A percentile compares a stretch with the other conserved stretches of the same genome.
phyloP scores from a whole-genome alignment of 768 basidiomycete genomes.

The Daedaleopsis sinensis region DNA sequence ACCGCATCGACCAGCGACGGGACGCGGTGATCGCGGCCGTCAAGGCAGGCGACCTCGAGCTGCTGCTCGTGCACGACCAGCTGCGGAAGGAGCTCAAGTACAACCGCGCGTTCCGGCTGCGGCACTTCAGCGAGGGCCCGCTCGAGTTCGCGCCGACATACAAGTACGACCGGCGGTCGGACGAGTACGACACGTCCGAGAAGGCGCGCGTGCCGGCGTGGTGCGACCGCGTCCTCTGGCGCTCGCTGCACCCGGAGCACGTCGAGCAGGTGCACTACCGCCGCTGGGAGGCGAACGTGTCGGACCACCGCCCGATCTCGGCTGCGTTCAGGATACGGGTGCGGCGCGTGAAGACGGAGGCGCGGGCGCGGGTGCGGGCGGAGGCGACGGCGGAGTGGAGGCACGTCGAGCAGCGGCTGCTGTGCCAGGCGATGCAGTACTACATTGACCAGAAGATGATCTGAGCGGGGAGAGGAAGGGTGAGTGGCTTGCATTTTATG shows the following conservation, averaged over 20 bases:
- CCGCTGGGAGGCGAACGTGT: slow-evolving; percentile 85
- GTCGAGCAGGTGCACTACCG: slow-evolving; percentile 72
- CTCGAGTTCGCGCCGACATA: slow-evolving; percentile 90
- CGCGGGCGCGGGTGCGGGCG: slow-evolving; percentile 56
- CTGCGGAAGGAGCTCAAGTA: slow-evolving; percentile 85
- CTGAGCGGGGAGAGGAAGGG: slow-evolving; percentile 3
- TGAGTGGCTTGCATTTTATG: too few relatives aligned
- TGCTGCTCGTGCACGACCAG: slow-evolving; percentile 80
- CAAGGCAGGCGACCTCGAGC: slow-evolving; percentile 62
- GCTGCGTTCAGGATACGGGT: slow-evolving; percentile 75
- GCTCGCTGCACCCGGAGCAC: slow-evolving; percentile 54
- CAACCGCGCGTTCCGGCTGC: slow-evolving; percentile 87
- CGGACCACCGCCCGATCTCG: slow-evolving; percentile 90
- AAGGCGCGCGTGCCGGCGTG: slow-evolving; percentile 91
- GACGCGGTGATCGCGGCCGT: slow-evolving; percentile 78
- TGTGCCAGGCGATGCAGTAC: slow-evolving; percentile 36
- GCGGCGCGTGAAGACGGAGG: slow-evolving; percentile 67
- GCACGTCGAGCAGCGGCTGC: slow-evolving; percentile 32
- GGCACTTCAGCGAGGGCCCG: slow-evolving; percentile 79
- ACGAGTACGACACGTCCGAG: slow-evolving; percentile 85
- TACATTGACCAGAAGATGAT: slow-evolving; percentile 36
- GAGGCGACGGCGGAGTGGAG: slow-evolving; percentile 62
- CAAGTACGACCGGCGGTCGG: slow-evolving; percentile 85
- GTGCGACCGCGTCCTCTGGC: slow-evolving; percentile 94
- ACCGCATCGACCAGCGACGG: slow-evolving; percentile 92